Evolutionary conservation across 1,284 basidiomycete species (phyloP), one percentile per base, ranked within the genome.

Genomic region (Fomitopsis palustris): DNA sequence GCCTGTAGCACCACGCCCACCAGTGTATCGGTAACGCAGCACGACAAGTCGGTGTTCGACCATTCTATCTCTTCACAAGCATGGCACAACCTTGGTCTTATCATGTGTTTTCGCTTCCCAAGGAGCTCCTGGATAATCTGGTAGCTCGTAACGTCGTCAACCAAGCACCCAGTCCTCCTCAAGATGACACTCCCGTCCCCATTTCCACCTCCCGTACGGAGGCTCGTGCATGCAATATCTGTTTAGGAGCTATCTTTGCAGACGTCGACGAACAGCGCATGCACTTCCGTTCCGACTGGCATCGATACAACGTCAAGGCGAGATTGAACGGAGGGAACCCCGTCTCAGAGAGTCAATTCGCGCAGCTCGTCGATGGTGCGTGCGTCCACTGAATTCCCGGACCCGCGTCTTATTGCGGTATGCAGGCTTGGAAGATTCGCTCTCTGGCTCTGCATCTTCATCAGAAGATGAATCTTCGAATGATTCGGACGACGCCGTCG

Each of bases 271-370:
- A 92, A 56, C 95, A 98, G 70, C 82, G 96, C 51, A 74, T 78
- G 1, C 96, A 99, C 74, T 98, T 94, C 72, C 88, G 90, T 67
- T 93, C 93, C 29, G 96, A 98, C 74, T 98, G 96, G 96, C 96
- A 99, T 81, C 83, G 95, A 56, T 98, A 97, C 77, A 99, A 99
- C 70, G 92, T 96, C 62, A 97, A 96, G 74, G 81, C 85, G 52
- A 87, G 86, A 58, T 75, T 95, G 37, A 77, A 77, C 56, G 85
- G 87, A 17, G 81, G 82, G 38, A 79, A 77, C 31, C 72, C 86
- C 17, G 85, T 94, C 16, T 77, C 83, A 0, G 92, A 93, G 66
- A 70, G 81, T 25, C 82, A 87, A 37, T 98, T 96, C 69, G 77
- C 84, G 29, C 81, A 85, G 57, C 79, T 96, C 49, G 80, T 96